Conservation (phyloP, 177 flowering plant genomes). For the Vitis hybrid region DNA sequence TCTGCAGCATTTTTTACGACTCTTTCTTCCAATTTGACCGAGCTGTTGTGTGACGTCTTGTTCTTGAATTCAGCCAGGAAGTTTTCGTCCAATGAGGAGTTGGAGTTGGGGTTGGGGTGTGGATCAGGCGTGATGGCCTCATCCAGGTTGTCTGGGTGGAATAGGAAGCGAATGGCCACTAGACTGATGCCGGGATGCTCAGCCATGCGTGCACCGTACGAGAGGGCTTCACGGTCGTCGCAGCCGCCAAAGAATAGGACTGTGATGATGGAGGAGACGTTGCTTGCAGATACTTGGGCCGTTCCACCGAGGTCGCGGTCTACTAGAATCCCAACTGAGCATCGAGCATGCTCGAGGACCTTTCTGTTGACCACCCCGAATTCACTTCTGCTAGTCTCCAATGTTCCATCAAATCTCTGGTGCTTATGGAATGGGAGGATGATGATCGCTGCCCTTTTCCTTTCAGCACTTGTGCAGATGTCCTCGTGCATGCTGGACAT, state of each 20-base stretch:
- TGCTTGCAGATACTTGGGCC: slow-evolving; percentile 54
- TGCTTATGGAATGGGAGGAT: slow-evolving; percentile 85
- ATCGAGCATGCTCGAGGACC: slow-evolving; percentile 66
- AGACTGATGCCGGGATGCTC: slow-evolving; percentile 80
- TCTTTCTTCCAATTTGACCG: slow-evolving; percentile 46
- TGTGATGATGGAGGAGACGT: slow-evolving; percentile 38
- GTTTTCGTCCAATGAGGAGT: slow-evolving; percentile 18
- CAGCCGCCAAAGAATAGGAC: slow-evolving; percentile 68
- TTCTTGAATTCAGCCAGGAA: slow-evolving; percentile 32
- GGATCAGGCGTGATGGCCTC: slow-evolving; percentile 23
- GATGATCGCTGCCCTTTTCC: slow-evolving; percentile 44
- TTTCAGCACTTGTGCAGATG: slow-evolving; percentile 46
- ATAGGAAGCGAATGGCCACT: slow-evolving; percentile 36
- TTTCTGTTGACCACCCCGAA: slow-evolving; percentile 46
- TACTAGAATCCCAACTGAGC: slow-evolving; percentile 73
- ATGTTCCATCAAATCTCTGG: slow-evolving; percentile 53
- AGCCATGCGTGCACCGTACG: slow-evolving; percentile 70
- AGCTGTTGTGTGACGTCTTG: slow-evolving; percentile 16
- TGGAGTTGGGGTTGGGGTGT: slow-evolving; percentile 1
- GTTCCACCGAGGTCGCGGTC: slow-evolving; percentile 79
- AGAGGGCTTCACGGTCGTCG: slow-evolving; percentile 74
- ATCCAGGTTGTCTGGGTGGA: slow-evolving; percentile 18
- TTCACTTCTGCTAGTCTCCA: slow-evolving; percentile 57
- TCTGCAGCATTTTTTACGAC: slow-evolving; percentile 29
- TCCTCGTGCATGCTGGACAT: slow-evolving; percentile 53